Evolutionary conservation across 208 protist species (phyloP).

Genomic region (Crithidia fasciculata): DNA sequence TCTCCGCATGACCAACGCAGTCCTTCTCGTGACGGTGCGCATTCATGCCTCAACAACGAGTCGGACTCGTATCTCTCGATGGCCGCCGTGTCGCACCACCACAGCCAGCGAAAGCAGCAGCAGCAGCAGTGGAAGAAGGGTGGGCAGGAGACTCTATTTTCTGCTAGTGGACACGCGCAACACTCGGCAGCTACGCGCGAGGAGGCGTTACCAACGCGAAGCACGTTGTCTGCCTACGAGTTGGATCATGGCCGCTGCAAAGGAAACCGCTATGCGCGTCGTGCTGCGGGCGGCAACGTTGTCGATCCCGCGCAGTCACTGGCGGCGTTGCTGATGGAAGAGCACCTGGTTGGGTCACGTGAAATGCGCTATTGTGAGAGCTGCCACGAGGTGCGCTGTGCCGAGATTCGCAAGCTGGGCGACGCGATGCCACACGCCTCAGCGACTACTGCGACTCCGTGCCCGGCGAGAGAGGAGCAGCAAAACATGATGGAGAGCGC

Average conservation of each 20-base stretch:
- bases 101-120: background rate
- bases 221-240: too few species aligned
- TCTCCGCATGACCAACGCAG: background rate
- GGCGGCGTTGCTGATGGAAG: constrained; percentile 25
- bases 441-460: background rate
- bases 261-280: background rate
- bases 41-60: constrained; percentile 21
- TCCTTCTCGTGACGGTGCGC: background rate
- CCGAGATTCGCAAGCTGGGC: constrained; percentile 21
- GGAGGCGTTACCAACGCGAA: too few species aligned
- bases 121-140: constrained; percentile 8
- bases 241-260: too few species aligned
- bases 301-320: background rate
- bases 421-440: constrained; percentile 14
- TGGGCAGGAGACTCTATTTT: background rate
- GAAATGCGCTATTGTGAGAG: constrained; percentile 43
- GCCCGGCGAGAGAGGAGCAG: background rate
- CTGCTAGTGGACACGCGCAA: background rate
- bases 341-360: constrained; percentile 34
- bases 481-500: background rate
- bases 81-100: constrained; percentile 11
- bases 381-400: constrained; percentile 37
- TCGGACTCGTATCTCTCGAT: constrained; percentile 19
- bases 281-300: background rate
- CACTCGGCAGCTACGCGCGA: background rate